Evolutionary conservation across 768 basidiomycete genomes (phyloP).

Genomic region (Fomitopsis serialis): DNA sequence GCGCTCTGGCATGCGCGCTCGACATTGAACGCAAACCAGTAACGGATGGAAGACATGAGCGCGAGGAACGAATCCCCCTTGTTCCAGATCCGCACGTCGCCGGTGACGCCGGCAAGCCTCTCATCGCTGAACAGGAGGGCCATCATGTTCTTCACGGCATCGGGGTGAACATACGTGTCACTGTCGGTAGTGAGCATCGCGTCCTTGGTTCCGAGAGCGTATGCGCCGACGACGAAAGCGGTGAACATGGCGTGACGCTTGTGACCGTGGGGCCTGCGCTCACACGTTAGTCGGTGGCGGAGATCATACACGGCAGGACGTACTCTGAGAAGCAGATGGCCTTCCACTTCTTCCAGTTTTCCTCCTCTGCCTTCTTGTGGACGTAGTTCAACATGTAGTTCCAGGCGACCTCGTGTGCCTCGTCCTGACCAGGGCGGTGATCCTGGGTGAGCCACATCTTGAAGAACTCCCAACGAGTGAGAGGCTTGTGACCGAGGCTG

Average conservation of each 20-base stretch:
- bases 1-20: slow-evolving; percentile 12
- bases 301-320: background rate
- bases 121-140: slow-evolving; percentile 13
- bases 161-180: slow-evolving; percentile 14
- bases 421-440: slow-evolving; percentile 6
- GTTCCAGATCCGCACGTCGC: slow-evolving; percentile 19
- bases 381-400: slow-evolving; percentile 12
- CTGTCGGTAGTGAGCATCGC: slow-evolving; percentile 19
- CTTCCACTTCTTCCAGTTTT: slow-evolving; percentile 8
- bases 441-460: slow-evolving; percentile 12
- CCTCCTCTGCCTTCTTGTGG: slow-evolving; percentile 7
- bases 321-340: slow-evolving; percentile 19
- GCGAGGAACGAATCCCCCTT: slow-evolving; percentile 16
- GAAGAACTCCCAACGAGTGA: slow-evolving; percentile 9
- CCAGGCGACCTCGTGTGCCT: slow-evolving; percentile 13
- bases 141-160: slow-evolving; percentile 13
- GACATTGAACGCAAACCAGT: slow-evolving; percentile 20
- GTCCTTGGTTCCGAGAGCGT: slow-evolving; percentile 16
- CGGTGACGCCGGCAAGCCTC: slow-evolving; percentile 15
- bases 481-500: background rate
- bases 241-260: slow-evolving; percentile 22
- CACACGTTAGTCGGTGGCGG: background rate
- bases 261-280: slow-evolving; percentile 14
- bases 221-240: slow-evolving; percentile 15
- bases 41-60: slow-evolving; percentile 15